Evolutionary conservation across 257 asterid species (phyloP).

Genomic region (Lycium barbarum): DNA sequence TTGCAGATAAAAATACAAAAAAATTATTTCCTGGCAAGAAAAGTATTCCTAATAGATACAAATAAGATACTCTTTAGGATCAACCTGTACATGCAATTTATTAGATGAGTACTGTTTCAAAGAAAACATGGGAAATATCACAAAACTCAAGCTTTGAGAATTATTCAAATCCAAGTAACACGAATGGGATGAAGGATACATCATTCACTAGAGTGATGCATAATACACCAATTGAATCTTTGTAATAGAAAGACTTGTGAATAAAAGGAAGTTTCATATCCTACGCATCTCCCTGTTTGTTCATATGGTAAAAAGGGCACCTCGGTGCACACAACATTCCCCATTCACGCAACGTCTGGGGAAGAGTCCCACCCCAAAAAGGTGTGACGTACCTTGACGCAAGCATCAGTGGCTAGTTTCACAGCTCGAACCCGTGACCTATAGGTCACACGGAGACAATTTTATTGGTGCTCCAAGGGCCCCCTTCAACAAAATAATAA

Average conservation of each 20-base stretch:
- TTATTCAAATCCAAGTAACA: neutral
- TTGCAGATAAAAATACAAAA: neutral
- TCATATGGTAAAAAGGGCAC: conserved; percentile 33
- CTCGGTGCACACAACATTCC: neutral
- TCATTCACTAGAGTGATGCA: neutral
- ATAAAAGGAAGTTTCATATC: conserved; percentile 2
- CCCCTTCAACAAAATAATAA: conserved; percentile 44
- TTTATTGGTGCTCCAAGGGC: neutral
- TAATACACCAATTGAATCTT: neutral
- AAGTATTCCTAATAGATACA: neutral
- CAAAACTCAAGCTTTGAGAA: neutral
- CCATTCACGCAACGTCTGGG: neutral
- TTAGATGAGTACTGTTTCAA: neutral
- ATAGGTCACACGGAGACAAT: neutral
- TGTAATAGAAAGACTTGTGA: conserved; percentile 19
- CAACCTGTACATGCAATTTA: neutral
- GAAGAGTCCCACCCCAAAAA: neutral
- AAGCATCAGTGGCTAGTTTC: neutral
- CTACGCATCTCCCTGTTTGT: conserved; percentile 34
- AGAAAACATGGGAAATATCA: neutral
- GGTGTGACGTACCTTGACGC: neutral
- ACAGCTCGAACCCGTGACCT: neutral
- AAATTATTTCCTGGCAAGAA: neutral
- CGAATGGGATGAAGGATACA: neutral
- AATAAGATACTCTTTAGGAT: neutral